Conservation (phyloP, 768 basidiomycete genomes). For the Rhizopogon vinicolor region DNA sequence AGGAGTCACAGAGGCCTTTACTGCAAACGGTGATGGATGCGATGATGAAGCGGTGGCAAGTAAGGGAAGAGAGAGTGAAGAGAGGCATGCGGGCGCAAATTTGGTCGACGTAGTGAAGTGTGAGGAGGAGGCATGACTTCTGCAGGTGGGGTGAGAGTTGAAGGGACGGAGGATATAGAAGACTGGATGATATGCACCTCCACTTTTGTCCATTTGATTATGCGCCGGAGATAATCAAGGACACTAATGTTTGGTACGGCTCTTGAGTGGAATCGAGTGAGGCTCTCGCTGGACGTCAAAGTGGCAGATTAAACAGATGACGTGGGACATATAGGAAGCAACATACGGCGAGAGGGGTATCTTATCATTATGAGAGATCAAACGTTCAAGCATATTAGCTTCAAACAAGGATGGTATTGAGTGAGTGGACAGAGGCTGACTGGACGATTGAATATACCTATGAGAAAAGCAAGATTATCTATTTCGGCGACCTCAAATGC, state of each 20-base stretch:
- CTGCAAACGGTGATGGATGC: conserved; percentile 87
- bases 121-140: conserved; percentile 79
- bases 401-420: conserved; percentile 16
- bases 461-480: conserved; percentile 82
- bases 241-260: conserved; percentile 85
- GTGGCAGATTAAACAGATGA: conserved; percentile 10
- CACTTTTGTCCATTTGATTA: conserved; percentile 92
- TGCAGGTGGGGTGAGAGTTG: conserved; percentile 24
- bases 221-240: conserved; percentile 89
- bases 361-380: conserved; percentile 94
- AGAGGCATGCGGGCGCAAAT: conserved; percentile 82
- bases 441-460: conserved; percentile 47
- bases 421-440: conserved; percentile 21
- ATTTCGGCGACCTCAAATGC: conserved; percentile 81
- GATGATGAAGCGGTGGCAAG: conserved; percentile 97
- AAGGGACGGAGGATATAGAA: not conserved
- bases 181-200: conserved; percentile 54
- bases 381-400: conserved; percentile 96
- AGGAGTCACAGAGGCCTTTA: conserved; percentile 94
- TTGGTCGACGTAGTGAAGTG: conserved; percentile 88
- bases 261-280: conserved; percentile 96
- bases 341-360: conserved; percentile 85
- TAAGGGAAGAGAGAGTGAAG: conserved; percentile 93
- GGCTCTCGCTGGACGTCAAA: conserved; percentile 56
- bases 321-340: conserved; percentile 8